Evolutionary conservation across 116 monocot species (phyloP), one percentile per base, ranked within the genome.

Genomic region (Zostera marina): DNA sequence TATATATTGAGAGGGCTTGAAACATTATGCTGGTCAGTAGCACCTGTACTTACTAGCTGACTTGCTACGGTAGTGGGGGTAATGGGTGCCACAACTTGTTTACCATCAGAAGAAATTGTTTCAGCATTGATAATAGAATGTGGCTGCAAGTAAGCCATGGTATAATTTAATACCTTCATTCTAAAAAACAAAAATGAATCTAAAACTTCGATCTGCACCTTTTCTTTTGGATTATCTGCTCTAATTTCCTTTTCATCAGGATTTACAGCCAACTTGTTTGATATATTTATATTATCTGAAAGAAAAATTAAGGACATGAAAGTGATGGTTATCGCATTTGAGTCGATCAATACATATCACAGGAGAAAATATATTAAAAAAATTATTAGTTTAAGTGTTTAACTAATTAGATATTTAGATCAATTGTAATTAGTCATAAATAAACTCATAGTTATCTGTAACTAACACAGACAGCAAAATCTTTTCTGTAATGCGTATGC

Each of bases 91-190:
- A 66, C 47, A 65, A 72, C 72, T 46, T 56, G 58, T 66, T 73
- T 67, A 74, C 45, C 46, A 62, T 63, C 66, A 42, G 62, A 21
- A 61, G 62, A 39, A n/a, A 59, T 54, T 42, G 39, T 41, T 53
- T 74, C 69, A 23, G 76, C 81, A 44, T 74, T 72, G 64, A 79
- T 72, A 58, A 41, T 47, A 22, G 74, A 74, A 60, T 56, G 64
- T 41, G 72, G 12, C 81, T 90, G 79, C 9, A 58, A 42, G 44
- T 21, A 59, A 59, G 59, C 42, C 11, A 5, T 43, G 14, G 3
- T 21, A 0, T 11, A 59, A 10, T 11, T 11, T 43, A 43, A 25
- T 54, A 32, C 25, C n/a, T 11, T 20, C 25, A 54, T 10, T 10
- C 25, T 4, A 32, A 23, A 25, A 15, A 38, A 46, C 3, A 63